Evolutionary conservation across 441 rosid genomes (phyloP), one percentile per base, ranked within the genome.

Genomic region (Pelargonium cotyledonis): DNA sequence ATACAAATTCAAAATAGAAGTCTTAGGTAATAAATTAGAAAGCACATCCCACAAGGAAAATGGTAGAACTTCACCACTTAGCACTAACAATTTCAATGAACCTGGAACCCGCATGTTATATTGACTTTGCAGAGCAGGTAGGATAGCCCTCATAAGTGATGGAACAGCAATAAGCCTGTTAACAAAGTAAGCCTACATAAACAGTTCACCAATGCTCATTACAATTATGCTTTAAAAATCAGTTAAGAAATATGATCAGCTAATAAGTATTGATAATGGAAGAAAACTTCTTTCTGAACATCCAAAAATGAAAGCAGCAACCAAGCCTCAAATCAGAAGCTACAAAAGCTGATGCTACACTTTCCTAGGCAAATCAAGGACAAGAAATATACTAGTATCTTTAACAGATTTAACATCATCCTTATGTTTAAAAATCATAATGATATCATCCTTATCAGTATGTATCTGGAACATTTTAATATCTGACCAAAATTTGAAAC

Each of bases 51-150:
- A 94, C 78, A 94, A 81, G 79, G 88, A 79, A 74, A 94, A 31
- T 63, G 88, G 83, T 71, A 94, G 84, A 29, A 79, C 79, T 90
- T 94, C 99, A 23, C 99, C 99, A 67, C 97, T 94, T 62, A 94
- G 81, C 68, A 91, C 77, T 66, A 94, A 72, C 80, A 94, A 77
- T 80, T 86, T 85, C 80, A 94, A 77, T 47, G 92, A 85, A 77
- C 55, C 69, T 68, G 67, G 75, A 72, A 87, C 79, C 73, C 57
- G 76, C 70, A 58, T 58, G 61, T 62, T 73, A 46, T 68, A 65
- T 77, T 72, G 84, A 78, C 79, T 79, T 81, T 73, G 85, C 83
- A 91, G 70, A 78, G 87, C 75, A 73, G 97, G 89, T 76, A 94
- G 77, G 64, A 94, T 79, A 66, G 79, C 79, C 81, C 86, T 86